phyloP scores from a whole-genome alignment of 2,329 filamentous ascomycete species.

The Verticillium longisporum region DNA sequence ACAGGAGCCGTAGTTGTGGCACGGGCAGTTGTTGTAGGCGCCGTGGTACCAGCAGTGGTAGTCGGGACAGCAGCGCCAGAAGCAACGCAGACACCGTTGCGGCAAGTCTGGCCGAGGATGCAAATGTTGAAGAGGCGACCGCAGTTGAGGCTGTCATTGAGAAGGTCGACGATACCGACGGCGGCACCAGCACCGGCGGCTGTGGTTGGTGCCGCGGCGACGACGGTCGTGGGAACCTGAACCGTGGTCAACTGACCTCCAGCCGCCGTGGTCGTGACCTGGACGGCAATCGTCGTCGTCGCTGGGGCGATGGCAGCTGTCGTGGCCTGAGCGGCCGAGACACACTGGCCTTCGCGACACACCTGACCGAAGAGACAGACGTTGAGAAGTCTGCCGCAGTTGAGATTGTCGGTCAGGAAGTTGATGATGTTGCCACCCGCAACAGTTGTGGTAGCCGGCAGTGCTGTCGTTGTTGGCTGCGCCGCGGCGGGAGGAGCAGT shows the following conservation, averaged over 20 bases:
- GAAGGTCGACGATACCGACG: neutral
- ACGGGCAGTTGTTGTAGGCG: neutral
- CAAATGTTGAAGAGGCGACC: slow-evolving; percentile 1
- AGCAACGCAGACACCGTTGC: neutral
- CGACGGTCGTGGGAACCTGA: neutral
- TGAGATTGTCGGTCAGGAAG: neutral
- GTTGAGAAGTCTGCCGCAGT: neutral
- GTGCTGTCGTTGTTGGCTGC: neutral
- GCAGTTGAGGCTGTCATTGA: neutral
- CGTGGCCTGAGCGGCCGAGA: neutral
- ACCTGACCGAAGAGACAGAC: neutral
- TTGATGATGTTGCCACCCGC: neutral
- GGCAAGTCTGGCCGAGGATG: neutral
- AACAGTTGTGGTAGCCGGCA: neutral
- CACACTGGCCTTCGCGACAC: neutral
- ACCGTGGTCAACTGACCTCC: no score
- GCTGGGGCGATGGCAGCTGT: no score
- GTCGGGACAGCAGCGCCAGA: neutral
- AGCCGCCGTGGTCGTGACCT: neutral
- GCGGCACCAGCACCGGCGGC: neutral
- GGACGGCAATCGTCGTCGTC: neutral
- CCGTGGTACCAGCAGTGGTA: neutral
- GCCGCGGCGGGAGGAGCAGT: neutral
- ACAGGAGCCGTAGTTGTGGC: neutral
- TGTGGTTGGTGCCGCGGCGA: neutral